phyloP scores from a whole-genome alignment of 2,329 filamentous ascomycete species.

The Phyllosticta citriasiana region DNA sequence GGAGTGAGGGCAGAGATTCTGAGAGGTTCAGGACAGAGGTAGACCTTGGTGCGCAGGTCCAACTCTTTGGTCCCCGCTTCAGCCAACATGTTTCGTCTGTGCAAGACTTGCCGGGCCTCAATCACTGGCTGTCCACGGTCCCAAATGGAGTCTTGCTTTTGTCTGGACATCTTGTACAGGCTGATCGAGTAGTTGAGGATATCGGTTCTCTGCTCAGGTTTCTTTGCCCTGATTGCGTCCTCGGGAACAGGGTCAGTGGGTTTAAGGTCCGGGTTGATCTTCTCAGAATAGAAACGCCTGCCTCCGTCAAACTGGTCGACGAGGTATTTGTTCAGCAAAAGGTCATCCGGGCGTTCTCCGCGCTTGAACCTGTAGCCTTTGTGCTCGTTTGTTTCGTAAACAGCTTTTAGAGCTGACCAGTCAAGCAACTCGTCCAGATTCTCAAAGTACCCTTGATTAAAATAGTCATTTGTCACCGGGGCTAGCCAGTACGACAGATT shows the following conservation, averaged over 20 bases:
- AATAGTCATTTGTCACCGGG: slow-evolving; percentile 36
- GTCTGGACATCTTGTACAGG: slow-evolving; percentile 53
- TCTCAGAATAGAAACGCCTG: slow-evolving; percentile 46
- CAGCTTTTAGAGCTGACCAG: slow-evolving; percentile 45
- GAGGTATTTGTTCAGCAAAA: slow-evolving; percentile 41
- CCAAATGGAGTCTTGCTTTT: slow-evolving; percentile 35
- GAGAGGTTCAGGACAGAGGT: slow-evolving; percentile 67
- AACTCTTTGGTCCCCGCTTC: slow-evolving; percentile 47
- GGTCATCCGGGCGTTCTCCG: slow-evolving; percentile 25
- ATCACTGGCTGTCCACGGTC: slow-evolving; percentile 70
- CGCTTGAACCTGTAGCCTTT: slow-evolving; percentile 38
- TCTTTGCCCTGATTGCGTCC: slow-evolving; percentile 13
- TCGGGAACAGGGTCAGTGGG: slow-evolving; percentile 56
- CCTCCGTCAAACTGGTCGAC: slow-evolving; percentile 49
- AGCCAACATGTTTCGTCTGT: slow-evolving; percentile 78
- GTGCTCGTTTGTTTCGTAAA: slow-evolving; percentile 24
- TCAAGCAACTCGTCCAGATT: slow-evolving; percentile 40
- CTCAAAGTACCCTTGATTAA: background rate
- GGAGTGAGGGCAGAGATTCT: slow-evolving; percentile 65
- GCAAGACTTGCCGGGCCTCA: slow-evolving; percentile 59
- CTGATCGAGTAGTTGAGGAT: slow-evolving; percentile 82
- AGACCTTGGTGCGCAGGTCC: slow-evolving; percentile 45
- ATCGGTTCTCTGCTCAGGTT: slow-evolving; percentile 42
- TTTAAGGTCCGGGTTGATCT: slow-evolving; percentile 42
- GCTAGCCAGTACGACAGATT: slow-evolving; percentile 78